Evolutionary conservation across 2,329 filamentous ascomycete species (phyloP), one percentile per base, ranked within the genome.

Genomic region (Septoria petroselini): DNA sequence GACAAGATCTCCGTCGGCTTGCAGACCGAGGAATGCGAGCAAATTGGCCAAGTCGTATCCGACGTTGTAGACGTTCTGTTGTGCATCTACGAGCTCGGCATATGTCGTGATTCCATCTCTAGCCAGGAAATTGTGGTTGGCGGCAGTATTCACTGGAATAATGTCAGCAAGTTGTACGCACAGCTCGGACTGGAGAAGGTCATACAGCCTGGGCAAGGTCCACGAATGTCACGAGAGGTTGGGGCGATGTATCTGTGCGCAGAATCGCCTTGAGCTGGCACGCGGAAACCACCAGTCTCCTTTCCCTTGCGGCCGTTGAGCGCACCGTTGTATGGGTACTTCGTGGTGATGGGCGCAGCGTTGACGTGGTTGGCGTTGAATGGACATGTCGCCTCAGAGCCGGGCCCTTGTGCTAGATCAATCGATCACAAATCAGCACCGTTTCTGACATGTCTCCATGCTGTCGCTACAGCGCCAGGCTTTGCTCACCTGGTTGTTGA

Each of bases 41-140:
- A 71, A 57, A 21, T 63, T 62, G 7, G 71, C 67, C 18, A 73
- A 62, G 50, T 73, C 71, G 42, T 70, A 73, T 40, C 65, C 70
- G 17, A 74, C 67, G 30, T 74, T 74, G 63, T 73, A 75, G 19
- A 74, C 50, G 41, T 75, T 73, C 57, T 74, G 71, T 39, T 73
- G 69, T 25, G 71, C 71, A 52, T 72, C 70, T 39, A 74, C 70
- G n/a, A 74, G 65, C 57, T 74, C 71, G 35, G 62, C 66, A 63
- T 68, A 72, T 21, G 63, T 73, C 9, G 65, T 66, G 35, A 75
- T 66, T 27, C 71, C 72, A 43, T 74, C 71, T 37, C 66, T 68
- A 19, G 71, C 65, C 5, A 73, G 60, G 62, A 73, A 74, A 58
- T 67, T 65, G 57, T 72, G 70, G 50, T 74, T 74, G 7, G 72